Evolutionary conservation across 2,329 filamentous ascomycete species (phyloP).

Genomic region (Fusarium nurragi): DNA sequence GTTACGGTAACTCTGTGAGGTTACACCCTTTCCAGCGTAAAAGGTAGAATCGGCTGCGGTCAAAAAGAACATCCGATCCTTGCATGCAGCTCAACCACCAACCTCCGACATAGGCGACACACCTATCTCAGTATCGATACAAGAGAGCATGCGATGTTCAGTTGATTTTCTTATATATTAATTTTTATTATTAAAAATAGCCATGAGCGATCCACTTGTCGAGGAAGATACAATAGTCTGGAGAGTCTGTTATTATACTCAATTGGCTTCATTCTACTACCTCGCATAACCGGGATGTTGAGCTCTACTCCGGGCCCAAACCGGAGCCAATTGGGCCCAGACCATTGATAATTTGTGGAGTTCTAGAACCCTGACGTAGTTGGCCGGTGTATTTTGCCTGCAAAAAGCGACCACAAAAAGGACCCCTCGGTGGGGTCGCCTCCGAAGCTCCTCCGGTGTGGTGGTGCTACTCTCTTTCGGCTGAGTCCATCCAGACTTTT

Average conservation of each 20-base stretch:
- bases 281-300: conserved; percentile 14
- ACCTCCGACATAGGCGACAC: conserved; percentile 15
- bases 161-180: too few relatives aligned
- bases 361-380: conserved; percentile 42
- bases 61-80: conserved; percentile 25
- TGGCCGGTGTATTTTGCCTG: conserved; percentile 23
- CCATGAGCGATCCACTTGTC: neutral
- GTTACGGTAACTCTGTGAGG: conserved; percentile 20
- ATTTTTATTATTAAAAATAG: too few relatives aligned
- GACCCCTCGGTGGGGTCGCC: conserved; percentile 44
- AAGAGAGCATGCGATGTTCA: neutral
- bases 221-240: too few relatives aligned
- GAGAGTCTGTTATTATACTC: neutral
- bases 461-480: conserved; percentile 6
- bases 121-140: neutral
- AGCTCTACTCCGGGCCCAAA: conserved; percentile 20
- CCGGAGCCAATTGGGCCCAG: conserved; percentile 43
- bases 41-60: conserved; percentile 8
- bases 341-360: conserved; percentile 45
- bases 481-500: conserved; percentile 21
- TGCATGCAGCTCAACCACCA: conserved; percentile 17
- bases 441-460: conserved; percentile 46
- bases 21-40: conserved; percentile 10
- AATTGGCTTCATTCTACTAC: neutral
- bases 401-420: conserved; percentile 28